Evolutionary conservation across 441 rosid species (phyloP).

Genomic region (Adansonia grandidieri): DNA sequence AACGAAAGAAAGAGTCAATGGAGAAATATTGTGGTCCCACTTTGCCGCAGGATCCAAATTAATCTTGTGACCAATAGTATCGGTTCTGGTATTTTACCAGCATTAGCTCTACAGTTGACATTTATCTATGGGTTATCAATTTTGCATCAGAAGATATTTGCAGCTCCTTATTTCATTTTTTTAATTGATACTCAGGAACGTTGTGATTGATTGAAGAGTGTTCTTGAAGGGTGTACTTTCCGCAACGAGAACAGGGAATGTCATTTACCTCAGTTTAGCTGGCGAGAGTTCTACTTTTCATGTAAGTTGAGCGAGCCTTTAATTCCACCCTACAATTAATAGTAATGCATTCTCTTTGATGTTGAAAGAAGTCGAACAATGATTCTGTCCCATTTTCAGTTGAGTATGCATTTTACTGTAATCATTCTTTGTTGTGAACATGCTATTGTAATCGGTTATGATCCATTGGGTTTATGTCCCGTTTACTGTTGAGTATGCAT

Average conservation of each 20-base stretch:
- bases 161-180: slow-evolving; percentile 1
- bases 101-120: slow-evolving; percentile 7
- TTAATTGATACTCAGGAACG: slow-evolving; percentile 5
- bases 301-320: slow-evolving; percentile 11
- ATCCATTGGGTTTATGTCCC: not conserved
- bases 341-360: slow-evolving; percentile 7
- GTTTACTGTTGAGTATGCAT: not conserved
- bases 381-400: not conserved
- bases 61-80: slow-evolving; percentile 21
- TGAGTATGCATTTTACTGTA: not conserved
- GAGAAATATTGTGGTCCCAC: slow-evolving; percentile 89
- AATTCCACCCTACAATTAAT: not conserved
- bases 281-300: not conserved
- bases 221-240: not conserved
- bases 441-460: not conserved
- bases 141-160: slow-evolving; percentile 13
- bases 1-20: slow-evolving; percentile 91
- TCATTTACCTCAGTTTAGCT: not conserved
- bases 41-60: slow-evolving; percentile 43
- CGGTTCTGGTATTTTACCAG: not conserved
- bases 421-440: not conserved
- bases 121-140: not conserved
- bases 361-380: not conserved
- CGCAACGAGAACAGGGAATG: not conserved
- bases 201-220: not conserved